phyloP scores from a whole-genome alignment of 2,329 filamentous ascomycete genomes.

The Penicillium sp. region DNA sequence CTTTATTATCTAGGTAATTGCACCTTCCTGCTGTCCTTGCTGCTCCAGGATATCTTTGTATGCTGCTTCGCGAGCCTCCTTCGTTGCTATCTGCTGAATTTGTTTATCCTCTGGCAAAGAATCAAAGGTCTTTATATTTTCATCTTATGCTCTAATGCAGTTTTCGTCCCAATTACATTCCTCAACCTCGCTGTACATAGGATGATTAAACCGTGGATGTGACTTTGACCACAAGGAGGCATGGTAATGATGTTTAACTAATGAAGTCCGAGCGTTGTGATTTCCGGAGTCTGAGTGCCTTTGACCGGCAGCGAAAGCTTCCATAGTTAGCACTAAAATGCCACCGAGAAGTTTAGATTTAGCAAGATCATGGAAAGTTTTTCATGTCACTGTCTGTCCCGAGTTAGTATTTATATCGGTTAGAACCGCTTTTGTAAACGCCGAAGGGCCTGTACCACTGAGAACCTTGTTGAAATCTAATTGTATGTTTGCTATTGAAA shows the following conservation, averaged over 20 bases:
- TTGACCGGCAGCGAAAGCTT: slow-evolving; percentile 69
- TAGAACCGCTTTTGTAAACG: slow-evolving; percentile 64
- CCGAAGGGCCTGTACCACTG: slow-evolving; percentile 67
- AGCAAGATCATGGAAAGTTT: slow-evolving; percentile 60
- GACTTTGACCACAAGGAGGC: slow-evolving; percentile 50
- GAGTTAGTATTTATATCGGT: slow-evolving; percentile 56
- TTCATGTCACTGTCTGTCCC: slow-evolving; percentile 57
- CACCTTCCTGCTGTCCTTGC: not conserved
- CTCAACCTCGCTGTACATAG: slow-evolving; percentile 67
- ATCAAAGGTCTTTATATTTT: slow-evolving; percentile 59
- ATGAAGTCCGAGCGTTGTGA: slow-evolving; percentile 61
- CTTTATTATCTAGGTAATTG: too few relatives aligned
- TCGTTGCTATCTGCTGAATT: slow-evolving; percentile 45
- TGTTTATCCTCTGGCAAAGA: slow-evolving; percentile 58
- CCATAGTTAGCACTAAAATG: slow-evolving; percentile 64
- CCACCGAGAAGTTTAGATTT: slow-evolving; percentile 64
- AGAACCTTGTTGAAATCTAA: slow-evolving; percentile 71
- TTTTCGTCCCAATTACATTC: slow-evolving; percentile 65
- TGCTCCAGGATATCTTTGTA: not conserved
- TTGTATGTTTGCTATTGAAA: slow-evolving; percentile 57
- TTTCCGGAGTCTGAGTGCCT: slow-evolving; percentile 70
- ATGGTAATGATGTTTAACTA: slow-evolving; percentile 72
- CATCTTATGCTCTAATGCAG: slow-evolving; percentile 64
- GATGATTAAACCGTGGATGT: slow-evolving; percentile 64
- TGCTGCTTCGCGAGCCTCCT: slow-evolving; percentile 20